A percentile compares a stretch with the other conserved stretches of the same genome.
These are phyloP conservation scores for Fusarium hostae DNA, from an alignment of 2,329 filamentous ascomycete species.

Conservation along the genomic window DNA sequence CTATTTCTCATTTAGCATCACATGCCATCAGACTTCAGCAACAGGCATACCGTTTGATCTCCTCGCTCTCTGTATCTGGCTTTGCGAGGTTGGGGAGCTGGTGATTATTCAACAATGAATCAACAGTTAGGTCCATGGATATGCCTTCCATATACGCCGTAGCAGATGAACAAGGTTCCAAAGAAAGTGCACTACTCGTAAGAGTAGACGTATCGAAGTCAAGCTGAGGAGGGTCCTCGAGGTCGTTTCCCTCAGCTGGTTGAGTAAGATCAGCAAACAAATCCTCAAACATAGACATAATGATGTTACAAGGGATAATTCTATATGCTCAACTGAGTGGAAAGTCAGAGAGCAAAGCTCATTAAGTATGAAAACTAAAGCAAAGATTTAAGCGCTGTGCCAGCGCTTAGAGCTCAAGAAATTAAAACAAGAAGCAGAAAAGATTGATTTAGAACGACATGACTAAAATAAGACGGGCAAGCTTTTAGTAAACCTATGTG, in stretches of 20 bases:
- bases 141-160: neutral
- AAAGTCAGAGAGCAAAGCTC: neutral
- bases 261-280: neutral
- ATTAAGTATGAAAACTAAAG: neutral
- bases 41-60: neutral
- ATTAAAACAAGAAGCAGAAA: too few relatives aligned
- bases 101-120: neutral
- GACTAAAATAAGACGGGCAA: too few relatives aligned
- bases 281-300: neutral
- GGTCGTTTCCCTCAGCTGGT: neutral
- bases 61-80: neutral
- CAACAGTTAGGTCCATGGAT: neutral
- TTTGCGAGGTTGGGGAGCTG: neutral
- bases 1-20: neutral
- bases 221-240: neutral
- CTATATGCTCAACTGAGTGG: too few relatives aligned
- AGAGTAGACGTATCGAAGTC: neutral
- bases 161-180: neutral
- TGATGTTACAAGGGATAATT: neutral
- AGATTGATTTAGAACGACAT: too few relatives aligned
- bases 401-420: too few relatives aligned
- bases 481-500: too few relatives aligned
- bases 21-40: neutral
- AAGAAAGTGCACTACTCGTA: neutral
- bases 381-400: too few relatives aligned